Base-by-base conservation (phyloP, 441 rosid genomes). In the Melastoma candidum region DNA sequence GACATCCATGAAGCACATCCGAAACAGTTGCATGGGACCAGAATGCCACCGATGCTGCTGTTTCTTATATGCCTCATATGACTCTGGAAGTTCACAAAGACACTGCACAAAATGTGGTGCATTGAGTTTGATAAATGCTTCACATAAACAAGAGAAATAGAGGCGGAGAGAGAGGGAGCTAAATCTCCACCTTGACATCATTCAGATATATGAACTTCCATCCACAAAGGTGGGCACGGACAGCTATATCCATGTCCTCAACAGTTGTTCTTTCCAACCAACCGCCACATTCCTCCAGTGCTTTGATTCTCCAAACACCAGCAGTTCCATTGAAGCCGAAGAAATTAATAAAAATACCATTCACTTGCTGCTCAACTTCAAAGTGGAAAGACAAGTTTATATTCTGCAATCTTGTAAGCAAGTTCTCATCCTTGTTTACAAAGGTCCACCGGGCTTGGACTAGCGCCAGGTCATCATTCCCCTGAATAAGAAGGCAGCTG, bases 11-110 rank as follows among this genome's bases (percentile, higher is more conserved):
- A 90, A 90, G 73, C 96, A 90, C 76, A 87, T 59, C 45, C 95
- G 84, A 65, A 90, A 84, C 65, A 90, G 61, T 46, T 90, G 97
- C 97, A 90, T 90, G 12, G 97, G 97, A 72, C 97, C 97, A 0
- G 97, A 90, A 76, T 90, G 97, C 97, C 97, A 90, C 22, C 95
- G 96, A 58, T 90, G 80, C 59, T 90, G 97, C 75, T 90, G 97
- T 72, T 90, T 90, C 49, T 86, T 86, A 78, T 89, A 89, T 54
- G 97, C 97, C 64, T 81, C 97, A 57, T 90, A 90, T 10, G 97
- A 90, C 71, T 90, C 97, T 10, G 97, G 97, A 77, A 90, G 95
- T 66, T 90, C 97, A 75, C 97, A 90, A 44, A 82, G 85, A 78
- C 96, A 87, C 97, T 90, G 77, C 44, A 52, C 62, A 66, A 53